Percentiles rank a stretch among this genome's conserved stretches.
phyloP scores from a whole-genome alignment of 208 protist species.

The Leishmania amazonensis region DNA sequence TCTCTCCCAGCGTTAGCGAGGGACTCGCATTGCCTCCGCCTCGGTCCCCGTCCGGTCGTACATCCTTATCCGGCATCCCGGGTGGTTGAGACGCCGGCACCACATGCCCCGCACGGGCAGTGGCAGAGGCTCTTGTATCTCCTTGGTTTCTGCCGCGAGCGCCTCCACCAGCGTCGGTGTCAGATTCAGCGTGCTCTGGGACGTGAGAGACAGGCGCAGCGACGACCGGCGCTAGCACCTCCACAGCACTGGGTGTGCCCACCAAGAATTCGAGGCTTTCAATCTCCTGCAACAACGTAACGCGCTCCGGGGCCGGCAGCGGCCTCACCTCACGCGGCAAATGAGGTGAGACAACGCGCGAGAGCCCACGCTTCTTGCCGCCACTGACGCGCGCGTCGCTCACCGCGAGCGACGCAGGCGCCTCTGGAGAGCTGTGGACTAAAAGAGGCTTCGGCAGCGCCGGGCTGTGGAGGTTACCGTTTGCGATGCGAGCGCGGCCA shows the following conservation, averaged over 20 bases:
- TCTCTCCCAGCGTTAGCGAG: neutral
- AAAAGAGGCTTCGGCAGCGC: neutral
- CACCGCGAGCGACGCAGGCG: neutral
- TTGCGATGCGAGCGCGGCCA: too few species aligned
- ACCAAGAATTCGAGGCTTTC: constrained; percentile 42
- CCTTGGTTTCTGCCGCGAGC: neutral
- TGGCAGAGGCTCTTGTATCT: neutral
- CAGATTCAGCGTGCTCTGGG: neutral
- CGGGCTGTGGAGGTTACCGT: neutral
- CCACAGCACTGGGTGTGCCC: constrained; percentile 29
- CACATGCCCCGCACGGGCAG: neutral
- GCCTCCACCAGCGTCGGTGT: neutral
- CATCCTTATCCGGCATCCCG: too few species aligned
- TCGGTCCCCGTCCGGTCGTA: neutral
- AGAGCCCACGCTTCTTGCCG: neutral
- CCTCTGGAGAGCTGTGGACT: neutral
- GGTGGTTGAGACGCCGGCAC: neutral
- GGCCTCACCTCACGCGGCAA: constrained; percentile 25
- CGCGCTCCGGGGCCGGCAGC: constrained; percentile 22
- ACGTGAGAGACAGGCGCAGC: neutral
- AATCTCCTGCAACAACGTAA: constrained; percentile 45
- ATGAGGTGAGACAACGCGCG: constrained; percentile 21
- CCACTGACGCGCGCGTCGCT: neutral
- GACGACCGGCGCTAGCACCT: constrained; percentile 30
- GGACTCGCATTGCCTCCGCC: neutral